A percentile compares a stretch with the other conserved stretches of the same genome.
These are phyloP conservation scores for Kazachstania viticola DNA, from an alignment of 805 yeast genomes.

Conservation along the genomic window DNA sequence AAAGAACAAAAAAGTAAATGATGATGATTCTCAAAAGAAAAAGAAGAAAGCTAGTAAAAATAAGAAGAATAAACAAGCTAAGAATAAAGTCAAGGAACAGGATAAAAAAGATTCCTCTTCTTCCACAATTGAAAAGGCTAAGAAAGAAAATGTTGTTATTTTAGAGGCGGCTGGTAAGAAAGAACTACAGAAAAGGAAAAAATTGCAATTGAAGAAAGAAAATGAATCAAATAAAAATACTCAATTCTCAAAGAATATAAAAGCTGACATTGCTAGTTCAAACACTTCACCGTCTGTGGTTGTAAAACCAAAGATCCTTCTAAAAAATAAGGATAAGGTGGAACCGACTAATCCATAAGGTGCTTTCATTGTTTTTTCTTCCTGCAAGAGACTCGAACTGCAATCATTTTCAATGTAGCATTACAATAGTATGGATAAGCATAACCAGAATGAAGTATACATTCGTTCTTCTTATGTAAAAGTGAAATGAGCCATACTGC, in stretches of 20 bases:
- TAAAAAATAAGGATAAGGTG: too few species aligned
- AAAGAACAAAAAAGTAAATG: constrained; percentile 2
- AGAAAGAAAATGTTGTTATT: constrained; percentile 19
- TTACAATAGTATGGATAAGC: too few species aligned
- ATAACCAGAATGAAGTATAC: too few species aligned
- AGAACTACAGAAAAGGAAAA: constrained; percentile 20
- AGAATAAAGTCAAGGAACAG: constrained; percentile 3
- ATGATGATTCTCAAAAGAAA: constrained; percentile 7
- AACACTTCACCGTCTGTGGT: too few species aligned
- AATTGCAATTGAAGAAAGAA: constrained; percentile 10
- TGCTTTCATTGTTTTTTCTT: too few species aligned
- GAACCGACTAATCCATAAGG: too few species aligned
- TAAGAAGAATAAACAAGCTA: constrained; percentile 4
- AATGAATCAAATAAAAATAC: constrained; percentile 2
- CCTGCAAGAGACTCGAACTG: too few species aligned
- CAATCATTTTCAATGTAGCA: too few species aligned
- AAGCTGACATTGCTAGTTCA: too few species aligned
- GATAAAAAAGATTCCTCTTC: not conserved
- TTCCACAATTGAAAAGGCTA: not conserved
- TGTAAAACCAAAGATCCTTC: not conserved
- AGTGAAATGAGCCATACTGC: too few species aligned
- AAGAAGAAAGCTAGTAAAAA: constrained; percentile 9
- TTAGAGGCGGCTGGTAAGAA: constrained; percentile 24
- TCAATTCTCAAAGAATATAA: not conserved
- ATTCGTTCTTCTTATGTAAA: too few species aligned